A percentile compares a stretch with the other conserved stretches of the same genome.
These are phyloP conservation scores for Scedosporium dehoogii DNA, from an alignment of 2,329 filamentous ascomycete genomes.

Conservation along the genomic window DNA sequence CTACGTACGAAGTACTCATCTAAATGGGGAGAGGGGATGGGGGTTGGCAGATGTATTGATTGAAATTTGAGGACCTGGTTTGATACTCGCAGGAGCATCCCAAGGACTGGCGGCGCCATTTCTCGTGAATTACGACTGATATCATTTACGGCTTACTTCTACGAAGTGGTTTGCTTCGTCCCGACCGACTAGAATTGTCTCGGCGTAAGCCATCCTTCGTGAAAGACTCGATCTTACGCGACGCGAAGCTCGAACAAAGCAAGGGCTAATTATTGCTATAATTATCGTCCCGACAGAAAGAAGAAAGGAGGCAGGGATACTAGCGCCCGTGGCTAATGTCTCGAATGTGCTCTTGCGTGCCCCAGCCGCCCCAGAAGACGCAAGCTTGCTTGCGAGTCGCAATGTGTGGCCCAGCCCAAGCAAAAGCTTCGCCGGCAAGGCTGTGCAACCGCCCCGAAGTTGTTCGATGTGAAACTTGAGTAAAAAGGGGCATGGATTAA, in stretches of 20 bases:
- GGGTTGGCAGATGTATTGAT: not conserved
- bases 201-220: not conserved
- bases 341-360: not conserved
- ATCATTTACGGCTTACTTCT: too few species aligned
- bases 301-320: too few species aligned
- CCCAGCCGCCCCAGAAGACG: not conserved
- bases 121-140: too few species aligned
- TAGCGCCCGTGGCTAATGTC: too few species aligned
- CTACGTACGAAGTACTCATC: too few species aligned
- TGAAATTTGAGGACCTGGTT: too few species aligned
- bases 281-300: too few species aligned
- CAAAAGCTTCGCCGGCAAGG: not conserved
- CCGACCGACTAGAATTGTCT: too few species aligned
- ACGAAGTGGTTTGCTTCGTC: too few species aligned
- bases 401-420: not conserved
- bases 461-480: not conserved
- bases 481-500: not conserved
- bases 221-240: not conserved
- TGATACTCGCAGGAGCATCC: too few species aligned
- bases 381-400: not conserved
- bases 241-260: not conserved
- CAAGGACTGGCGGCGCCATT: too few species aligned
- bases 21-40: not conserved
- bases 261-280: not conserved
- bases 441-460: not conserved